Conservation (phyloP, 2,329 filamentous ascomycete species). For the Colletotrichum sp. region DNA sequence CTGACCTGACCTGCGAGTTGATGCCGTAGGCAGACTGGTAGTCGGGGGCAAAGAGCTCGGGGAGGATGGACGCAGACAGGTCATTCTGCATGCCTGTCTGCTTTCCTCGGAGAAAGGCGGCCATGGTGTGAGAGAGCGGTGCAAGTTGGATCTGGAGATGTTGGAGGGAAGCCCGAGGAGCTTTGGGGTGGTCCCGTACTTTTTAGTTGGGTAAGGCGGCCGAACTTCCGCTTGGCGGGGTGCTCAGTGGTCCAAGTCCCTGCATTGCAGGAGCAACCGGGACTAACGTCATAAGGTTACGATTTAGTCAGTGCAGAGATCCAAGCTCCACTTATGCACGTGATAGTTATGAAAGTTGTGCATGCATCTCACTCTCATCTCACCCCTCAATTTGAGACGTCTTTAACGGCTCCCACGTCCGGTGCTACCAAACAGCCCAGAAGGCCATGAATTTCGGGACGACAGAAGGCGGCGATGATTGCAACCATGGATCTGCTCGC, state of each 20-base stretch:
- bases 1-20: conserved; percentile 73
- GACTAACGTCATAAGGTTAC: conserved; percentile 14
- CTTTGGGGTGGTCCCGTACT: not conserved
- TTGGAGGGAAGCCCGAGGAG: not conserved
- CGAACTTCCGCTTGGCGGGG: conserved; percentile 14
- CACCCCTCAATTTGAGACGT: not conserved
- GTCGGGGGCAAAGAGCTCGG: conserved; percentile 82
- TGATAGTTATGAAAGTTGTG: not conserved
- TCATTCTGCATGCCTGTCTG: conserved; percentile 93
- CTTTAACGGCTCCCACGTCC: not conserved
- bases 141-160: conserved; percentile 19
- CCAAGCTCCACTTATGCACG: not conserved
- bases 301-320: not conserved
- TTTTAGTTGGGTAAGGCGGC: conserved; percentile 3
- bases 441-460: not conserved
- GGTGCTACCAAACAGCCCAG: not conserved
- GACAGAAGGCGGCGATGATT: not conserved
- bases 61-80: conserved; percentile 79
- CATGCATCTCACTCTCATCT: not conserved
- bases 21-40: conserved; percentile 85
- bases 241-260: conserved; percentile 7
- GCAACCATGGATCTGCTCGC: too few species aligned
- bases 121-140: conserved; percentile 19
- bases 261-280: not conserved
- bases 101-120: conserved; percentile 84